Evolutionary conservation across 345 rosid genomes (phyloP), one percentile per base, ranked within the genome.

Genomic region (Salix viminalis): DNA sequence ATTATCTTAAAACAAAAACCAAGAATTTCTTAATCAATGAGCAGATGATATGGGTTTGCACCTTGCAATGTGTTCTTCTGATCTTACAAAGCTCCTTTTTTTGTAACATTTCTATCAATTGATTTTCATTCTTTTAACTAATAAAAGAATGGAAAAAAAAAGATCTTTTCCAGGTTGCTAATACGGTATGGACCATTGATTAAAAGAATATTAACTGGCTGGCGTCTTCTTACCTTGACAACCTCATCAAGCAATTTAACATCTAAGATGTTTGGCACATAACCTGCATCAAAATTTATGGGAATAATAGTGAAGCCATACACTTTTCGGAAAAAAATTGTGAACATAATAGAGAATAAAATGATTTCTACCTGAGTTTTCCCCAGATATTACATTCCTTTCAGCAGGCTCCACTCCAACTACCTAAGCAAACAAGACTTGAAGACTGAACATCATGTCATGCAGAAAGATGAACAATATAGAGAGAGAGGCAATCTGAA

Each of bases 341-440:
- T 58, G 39, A 46, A 75, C 79, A 79, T 39, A 26, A 77, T 72
- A 69, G 23, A 67, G 7, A 24, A 41, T 32, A 30, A 37, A 81
- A 75, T 67, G 34, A 37, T 75, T 58, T 80, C 61, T 76, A 92
- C 97, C 99, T 61, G 91, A 81, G 60, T 85, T 90, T 74, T 91
- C 97, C 81, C 97, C 96, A 39, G 96, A 95, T 72, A 93, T 87
- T 69, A 95, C 80, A 85, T 96, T 95, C 83, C 96, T 89, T 72
- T 93, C 99, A 21, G 99, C 94, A 77, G 97, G 99, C 82, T 95
- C 99, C 82, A 93, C 99, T 3, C 99, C 99, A 48, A 93, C 88
- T 44, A 95, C 88, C 97, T 92, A 82, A 74, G 78, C 21, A 78
- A 76, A 76, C 7, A 81, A 79, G 67, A 65, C 28, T n/a, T 54